Conservation (phyloP, 225 moss, liverwort and hornwort genomes). For the Anthoceros angustus region DNA sequence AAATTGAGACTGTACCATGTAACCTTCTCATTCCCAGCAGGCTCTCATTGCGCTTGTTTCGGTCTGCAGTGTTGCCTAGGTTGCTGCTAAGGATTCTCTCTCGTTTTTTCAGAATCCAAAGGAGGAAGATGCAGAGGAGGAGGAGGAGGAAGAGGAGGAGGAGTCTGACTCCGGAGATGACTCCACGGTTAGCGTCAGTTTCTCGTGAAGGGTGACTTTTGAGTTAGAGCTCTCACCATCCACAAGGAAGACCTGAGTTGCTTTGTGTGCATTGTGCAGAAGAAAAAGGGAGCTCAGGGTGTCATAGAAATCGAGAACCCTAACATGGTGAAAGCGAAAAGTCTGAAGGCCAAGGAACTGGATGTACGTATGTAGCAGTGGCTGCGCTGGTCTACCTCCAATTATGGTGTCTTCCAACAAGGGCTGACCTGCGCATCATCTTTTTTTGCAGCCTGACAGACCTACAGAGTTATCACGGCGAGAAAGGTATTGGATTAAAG, state of each 20-base stretch:
- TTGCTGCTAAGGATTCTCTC: not conserved
- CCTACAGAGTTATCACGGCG: slow-evolving; percentile 95
- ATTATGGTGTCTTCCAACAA: not conserved
- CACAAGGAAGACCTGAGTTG: not conserved
- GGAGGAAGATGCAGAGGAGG: slow-evolving; percentile 42
- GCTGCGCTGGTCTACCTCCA: not conserved
- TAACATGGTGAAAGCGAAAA: slow-evolving; percentile 67
- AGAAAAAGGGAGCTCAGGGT: slow-evolving; percentile 93
- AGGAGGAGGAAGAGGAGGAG: slow-evolving; percentile 54
- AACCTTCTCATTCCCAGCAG: not conserved
- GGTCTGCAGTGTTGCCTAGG: not conserved
- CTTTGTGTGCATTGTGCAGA: slow-evolving; percentile 27
- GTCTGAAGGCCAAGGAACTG: slow-evolving; percentile 85
- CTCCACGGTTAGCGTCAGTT: not conserved
- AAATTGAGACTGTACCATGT: slow-evolving; percentile 7
- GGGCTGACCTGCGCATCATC: no score
- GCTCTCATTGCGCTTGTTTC: not conserved
- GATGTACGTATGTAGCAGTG: slow-evolving; percentile 40
- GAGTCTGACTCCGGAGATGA: slow-evolving; percentile 8
- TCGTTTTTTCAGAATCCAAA: slow-evolving; percentile 48
- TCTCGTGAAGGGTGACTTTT: not conserved
- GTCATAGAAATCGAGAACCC: slow-evolving; percentile 96
- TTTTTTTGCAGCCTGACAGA: slow-evolving; percentile 52
- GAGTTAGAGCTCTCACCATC: not conserved
- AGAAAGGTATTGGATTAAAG: slow-evolving; percentile 49